A percentile compares a stretch with the other conserved stretches of the same genome.
Conservation (phyloP, 1,284 basidiomycete species). For the Amylostereum chailletii region DNA sequence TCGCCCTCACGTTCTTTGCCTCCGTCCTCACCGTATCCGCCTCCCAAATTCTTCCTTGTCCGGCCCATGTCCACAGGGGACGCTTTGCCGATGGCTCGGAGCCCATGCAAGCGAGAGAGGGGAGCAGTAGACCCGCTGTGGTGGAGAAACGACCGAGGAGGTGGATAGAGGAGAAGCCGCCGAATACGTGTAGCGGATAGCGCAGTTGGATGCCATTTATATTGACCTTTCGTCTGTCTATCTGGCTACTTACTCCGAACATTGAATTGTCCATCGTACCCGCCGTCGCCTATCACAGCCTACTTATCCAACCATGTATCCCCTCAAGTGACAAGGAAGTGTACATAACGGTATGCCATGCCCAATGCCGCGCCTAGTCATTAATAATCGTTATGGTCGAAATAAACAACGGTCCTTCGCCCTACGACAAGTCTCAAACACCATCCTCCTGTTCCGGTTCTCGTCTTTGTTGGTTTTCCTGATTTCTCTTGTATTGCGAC, state of each 20-base stretch:
- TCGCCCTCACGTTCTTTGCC: constrained; percentile 69
- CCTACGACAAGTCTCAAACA: too few relatives aligned
- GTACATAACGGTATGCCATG: too few relatives aligned
- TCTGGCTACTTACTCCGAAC: too few relatives aligned
- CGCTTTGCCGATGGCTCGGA: constrained; percentile 46
- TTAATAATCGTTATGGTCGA: too few relatives aligned
- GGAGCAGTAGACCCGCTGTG: constrained; percentile 27
- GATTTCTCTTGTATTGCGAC: constrained; percentile 12
- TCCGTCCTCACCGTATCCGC: constrained; percentile 74
- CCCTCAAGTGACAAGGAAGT: too few relatives aligned
- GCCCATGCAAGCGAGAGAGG: constrained; percentile 13
- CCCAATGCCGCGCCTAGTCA: too few relatives aligned
- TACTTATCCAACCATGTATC: too few relatives aligned
- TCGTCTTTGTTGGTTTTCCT: neutral
- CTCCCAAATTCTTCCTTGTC: constrained; percentile 70
- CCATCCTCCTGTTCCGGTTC: neutral
- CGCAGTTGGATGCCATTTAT: neutral
- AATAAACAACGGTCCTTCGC: too few relatives aligned
- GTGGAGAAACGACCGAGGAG: constrained; percentile 59
- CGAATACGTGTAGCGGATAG: constrained; percentile 14
- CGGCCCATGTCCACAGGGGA: constrained; percentile 45
- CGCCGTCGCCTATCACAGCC: too few relatives aligned
- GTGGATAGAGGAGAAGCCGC: constrained; percentile 72
- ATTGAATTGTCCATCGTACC: too few relatives aligned
- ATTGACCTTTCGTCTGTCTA: too few relatives aligned